Base-by-base conservation (phyloP, 140 eudicot genomes). In the Senecio squalidus region DNA sequence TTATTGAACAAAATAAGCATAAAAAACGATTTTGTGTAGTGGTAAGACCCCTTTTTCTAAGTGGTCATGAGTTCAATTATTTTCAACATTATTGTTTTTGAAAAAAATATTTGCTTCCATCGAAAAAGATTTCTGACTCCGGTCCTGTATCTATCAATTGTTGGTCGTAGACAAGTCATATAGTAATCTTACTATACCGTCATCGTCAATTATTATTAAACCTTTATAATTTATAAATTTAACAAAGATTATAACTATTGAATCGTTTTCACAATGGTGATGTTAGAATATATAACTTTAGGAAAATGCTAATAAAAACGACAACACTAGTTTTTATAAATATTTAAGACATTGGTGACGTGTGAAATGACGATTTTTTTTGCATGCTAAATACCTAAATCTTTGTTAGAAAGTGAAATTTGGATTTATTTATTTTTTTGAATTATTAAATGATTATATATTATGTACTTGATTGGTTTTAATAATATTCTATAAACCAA, bases 301-400 rank as follows among this genome's bases (percentile, higher is more conserved):
- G 17, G 31, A 53, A 62, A 45, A 43, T 44, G 59, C 8, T 71
- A 13, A 31, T 15, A 44, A 71, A 69, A 71, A 62, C 53, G 76
- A 71, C 76, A 62, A 71, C 65, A 71, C 65, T 71, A 54, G 11
- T 9, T 54, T 31, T 71, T 30, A 41, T 29, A 5, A 15, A 30
- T 61, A 60, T 52, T 28, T 54, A 43, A 15, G 15, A 16, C 44
- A 44, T 40, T 63, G 22, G 27, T 70, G 75, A 20, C 64, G 69
- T 60, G 38, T 31, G 59, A 53, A 18, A 43, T 71, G 76, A 71
- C 65, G 76, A 43, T 62, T 6, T 20, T n/a, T 11, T 45, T 44
- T 54, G 69, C 64, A 44, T 54, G 58, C 48, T 47, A 68, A 46
- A 45, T 34, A n/a, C n/a, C 38, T 34, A 49, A 21, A 64, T 60